A percentile compares a stretch with the other conserved stretches of the same genome.
Conservation (phyloP, 2,329 filamentous ascomycete species). For the Colletotrichum lupini region DNA sequence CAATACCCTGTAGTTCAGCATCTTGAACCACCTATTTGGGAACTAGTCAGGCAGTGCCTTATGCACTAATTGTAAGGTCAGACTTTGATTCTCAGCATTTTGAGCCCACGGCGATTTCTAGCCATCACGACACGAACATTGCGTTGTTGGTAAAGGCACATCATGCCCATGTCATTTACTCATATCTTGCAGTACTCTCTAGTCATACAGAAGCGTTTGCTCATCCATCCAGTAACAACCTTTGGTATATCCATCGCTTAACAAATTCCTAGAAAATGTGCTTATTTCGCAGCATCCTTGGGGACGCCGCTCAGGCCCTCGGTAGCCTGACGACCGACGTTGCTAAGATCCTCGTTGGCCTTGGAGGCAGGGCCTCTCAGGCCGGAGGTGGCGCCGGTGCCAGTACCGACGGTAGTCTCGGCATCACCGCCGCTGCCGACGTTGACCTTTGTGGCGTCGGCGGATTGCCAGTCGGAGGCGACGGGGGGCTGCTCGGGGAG, state of each 20-base stretch:
- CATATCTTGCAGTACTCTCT: slow-evolving; percentile 8
- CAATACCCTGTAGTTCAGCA: not conserved
- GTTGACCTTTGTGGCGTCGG: slow-evolving; percentile 75
- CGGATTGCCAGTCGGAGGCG: slow-evolving; percentile 83
- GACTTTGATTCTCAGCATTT: too few relatives aligned
- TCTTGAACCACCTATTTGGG: not conserved
- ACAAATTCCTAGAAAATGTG: slow-evolving; percentile 45
- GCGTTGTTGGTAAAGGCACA: not conserved
- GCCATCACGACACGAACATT: too few relatives aligned
- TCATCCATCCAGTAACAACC: not conserved
- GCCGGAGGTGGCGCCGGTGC: slow-evolving; percentile 59
- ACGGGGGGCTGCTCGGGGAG: slow-evolving; percentile 81
- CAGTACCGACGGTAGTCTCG: slow-evolving; percentile 64
- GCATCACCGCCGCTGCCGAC: slow-evolving; percentile 70
- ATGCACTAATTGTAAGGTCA: too few relatives aligned
- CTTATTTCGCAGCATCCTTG: slow-evolving; percentile 63
- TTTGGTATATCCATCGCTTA: not conserved
- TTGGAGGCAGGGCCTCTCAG: slow-evolving; percentile 70
- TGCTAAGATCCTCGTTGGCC: slow-evolving; percentile 65
- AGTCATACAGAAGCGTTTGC: not conserved
- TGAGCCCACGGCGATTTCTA: not conserved
- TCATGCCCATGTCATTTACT: slow-evolving; percentile 22
- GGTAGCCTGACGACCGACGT: slow-evolving; percentile 72
- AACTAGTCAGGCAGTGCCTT: not conserved
- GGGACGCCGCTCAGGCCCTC: slow-evolving; percentile 67